Evolutionary conservation across 331 rosid species (phyloP).

Genomic region (Dryas integrifolia): DNA sequence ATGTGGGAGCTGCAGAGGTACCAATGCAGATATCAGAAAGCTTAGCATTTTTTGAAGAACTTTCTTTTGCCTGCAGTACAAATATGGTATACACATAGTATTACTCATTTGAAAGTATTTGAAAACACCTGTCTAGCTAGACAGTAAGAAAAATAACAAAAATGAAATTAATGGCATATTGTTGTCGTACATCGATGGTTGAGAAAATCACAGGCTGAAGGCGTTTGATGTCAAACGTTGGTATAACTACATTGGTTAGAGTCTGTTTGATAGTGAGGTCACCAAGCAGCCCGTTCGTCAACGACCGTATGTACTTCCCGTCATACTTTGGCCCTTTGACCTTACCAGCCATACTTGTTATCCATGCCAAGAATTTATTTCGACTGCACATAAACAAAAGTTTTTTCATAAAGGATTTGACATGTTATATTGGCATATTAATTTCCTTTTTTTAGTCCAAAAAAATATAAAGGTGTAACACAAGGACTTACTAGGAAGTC

Average conservation of each 20-base stretch:
- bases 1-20: slow-evolving; percentile 45
- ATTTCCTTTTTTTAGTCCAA: no score
- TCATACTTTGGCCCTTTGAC: slow-evolving; percentile 40
- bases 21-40: slow-evolving; percentile 33
- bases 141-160: background rate
- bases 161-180: background rate
- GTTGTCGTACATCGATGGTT: slow-evolving; percentile 21
- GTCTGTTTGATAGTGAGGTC: slow-evolving; percentile 43
- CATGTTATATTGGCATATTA: no score
- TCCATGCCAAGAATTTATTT: background rate
- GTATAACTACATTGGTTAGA: slow-evolving; percentile 26
- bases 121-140: no score
- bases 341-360: background rate
- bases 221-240: slow-evolving; percentile 21
- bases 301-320: slow-evolving; percentile 32
- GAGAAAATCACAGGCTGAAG: slow-evolving; percentile 37
- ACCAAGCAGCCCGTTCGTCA: slow-evolving; percentile 25
- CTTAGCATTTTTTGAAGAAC: slow-evolving; percentile 24
- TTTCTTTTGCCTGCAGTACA: slow-evolving; percentile 24
- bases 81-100: background rate
- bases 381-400: background rate
- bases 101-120: no score
- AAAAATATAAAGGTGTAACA: no score
- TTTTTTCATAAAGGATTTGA: no score
- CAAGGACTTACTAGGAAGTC: no score